Evolutionary conservation across 2,329 filamentous ascomycete genomes (phyloP), one percentile per base, ranked within the genome.

Genomic region (Aschersonia sp.): DNA sequence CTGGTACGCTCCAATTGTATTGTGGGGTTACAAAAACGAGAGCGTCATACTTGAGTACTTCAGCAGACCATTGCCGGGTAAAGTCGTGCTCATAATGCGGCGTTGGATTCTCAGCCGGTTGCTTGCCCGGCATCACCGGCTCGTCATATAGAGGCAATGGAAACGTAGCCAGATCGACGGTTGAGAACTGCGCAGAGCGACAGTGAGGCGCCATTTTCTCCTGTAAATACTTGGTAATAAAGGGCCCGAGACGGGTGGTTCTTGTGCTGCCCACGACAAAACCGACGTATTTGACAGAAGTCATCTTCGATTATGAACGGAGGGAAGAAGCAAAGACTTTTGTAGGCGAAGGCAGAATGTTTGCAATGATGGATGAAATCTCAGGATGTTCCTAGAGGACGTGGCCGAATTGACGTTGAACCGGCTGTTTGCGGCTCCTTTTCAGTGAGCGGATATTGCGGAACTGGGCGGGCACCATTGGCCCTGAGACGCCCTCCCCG

Each of bases 1-100:
- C 75, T 0, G 76, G 64, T 5, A 77, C 60, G 30, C 73, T 69
- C 56, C 63, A 72, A 62, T 81, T 80, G 56, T 80, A 81, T 57
- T 76, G 68, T 1, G 71, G 67, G n/a, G 68, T 65, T 42, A 76
- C 66, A 44, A 75, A 60, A 35, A 77, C 56, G 56, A 72, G 74
- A 12, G 56, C 71, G 45, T 70, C 66, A 57, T 70, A 64, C 30
- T 58, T 57, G n/a, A 57, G 52, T 40, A 75, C 69, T 50, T 65
- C 63, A 5, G 54, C 55, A 32, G 62, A 68, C 72, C 73, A 76
- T 9, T 31, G 7, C 29, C 42, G 35, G 8, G 35, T 37, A 12
- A 9, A 37, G 8, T 37, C 4, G 35, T 37, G 35, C 35, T 37
- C 8, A 12, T 37, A 37, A 12, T 37, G 35, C 8, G 35, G 12